Base-by-base conservation (phyloP, 768 basidiomycete species). In the Pleurotus eryngii region DNA sequence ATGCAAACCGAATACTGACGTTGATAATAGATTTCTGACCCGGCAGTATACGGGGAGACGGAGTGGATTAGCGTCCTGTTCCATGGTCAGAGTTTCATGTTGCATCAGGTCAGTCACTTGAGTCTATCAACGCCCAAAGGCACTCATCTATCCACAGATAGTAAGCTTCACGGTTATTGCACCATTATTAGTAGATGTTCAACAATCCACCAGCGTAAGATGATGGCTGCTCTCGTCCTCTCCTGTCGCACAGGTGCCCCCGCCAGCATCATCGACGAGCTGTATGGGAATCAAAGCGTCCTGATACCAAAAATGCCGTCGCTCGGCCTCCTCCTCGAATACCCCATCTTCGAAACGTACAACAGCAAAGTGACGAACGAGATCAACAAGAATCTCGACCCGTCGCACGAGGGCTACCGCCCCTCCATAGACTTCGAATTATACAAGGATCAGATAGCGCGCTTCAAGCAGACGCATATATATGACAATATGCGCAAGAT, bases 21-120 rank as follows among this genome's bases (percentile, higher is more conserved):
- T 24, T 24, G 24, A 24, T 15, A 47, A 8, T 58, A 94, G 92
- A 75, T 95, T 45, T 75, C 81, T 5, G 91, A 96, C 49, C 95
- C 96, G n/a, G 84, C 81, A 3, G 89, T 96, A 2, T 88, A 93
- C 60, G 93, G 91, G 18, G 87, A 86, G 39, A 95, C 90, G 1
- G 96, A 99, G 67, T 98, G 96, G 95, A 84, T 98, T 45, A 90
- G 89, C 46, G 86, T 98, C 17, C 76, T 90, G 59, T 89, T 97
- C 68, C 94, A 98, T 67, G 97, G 96, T 0, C 97, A 99, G 71
- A 95, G 92, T 64, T 99, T 99, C 71, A 98, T 99, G 97, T 74
- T 99, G 55, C 96, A 99, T 70, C 97, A 99, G 79, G 95, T 95
- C 64, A 54, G 30, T 66, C 62, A 46, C 46, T 46, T 11, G 11